Evolutionary conservation across 2,329 filamentous ascomycete genomes (phyloP), one percentile per base, ranked within the genome.

Genomic region (Penicillium decumbens): DNA sequence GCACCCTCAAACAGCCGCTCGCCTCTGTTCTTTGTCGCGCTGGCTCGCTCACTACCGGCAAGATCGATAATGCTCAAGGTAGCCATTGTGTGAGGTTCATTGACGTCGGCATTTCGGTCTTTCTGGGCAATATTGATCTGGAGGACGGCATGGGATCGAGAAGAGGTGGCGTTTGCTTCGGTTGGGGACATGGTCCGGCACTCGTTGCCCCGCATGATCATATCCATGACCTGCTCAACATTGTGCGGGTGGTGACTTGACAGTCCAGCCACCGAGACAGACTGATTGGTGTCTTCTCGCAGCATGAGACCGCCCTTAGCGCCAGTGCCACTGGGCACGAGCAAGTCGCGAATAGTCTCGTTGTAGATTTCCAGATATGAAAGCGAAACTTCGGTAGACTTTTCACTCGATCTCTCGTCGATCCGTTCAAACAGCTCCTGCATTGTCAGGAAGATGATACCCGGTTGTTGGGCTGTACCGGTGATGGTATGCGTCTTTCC

Each of bases 321-420:
- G 32, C 85, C 88, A 23, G 84, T 88, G 32, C 85, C 88, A 23
- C 86, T 86, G 0, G 89, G 87, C n/a, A 93, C 86, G 38, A 98
- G 78, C 64, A 98, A 75, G 73, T 98, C 93, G 45, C 93, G 88
- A 63, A 98, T 98, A 0, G 91, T 96, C 75, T 98, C 93, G 68
- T 98, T 98, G 78, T 98, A 98, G 56, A 98, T 98, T 68, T 98
- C 93, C 32, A 98, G 80, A 65, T 97, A 98, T 0, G 91, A 96
- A 13, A 98, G 81, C 0, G 91, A 89, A 46, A 98, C 77, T 64
- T 97, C 93, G 3, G 90, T 93, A 25, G 84, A 78, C 72, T 96
- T 97, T 53, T 95, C 90, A 50, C 87, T 83, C 54, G 85, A 85
- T 46, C 88, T 75, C 49, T 97, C 93, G n/a, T 79, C 77, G 59